These are phyloP conservation scores for Macrolepiota albuminosa DNA, from an alignment of 768 basidiomycete species.

Conservation along the genomic window DNA sequence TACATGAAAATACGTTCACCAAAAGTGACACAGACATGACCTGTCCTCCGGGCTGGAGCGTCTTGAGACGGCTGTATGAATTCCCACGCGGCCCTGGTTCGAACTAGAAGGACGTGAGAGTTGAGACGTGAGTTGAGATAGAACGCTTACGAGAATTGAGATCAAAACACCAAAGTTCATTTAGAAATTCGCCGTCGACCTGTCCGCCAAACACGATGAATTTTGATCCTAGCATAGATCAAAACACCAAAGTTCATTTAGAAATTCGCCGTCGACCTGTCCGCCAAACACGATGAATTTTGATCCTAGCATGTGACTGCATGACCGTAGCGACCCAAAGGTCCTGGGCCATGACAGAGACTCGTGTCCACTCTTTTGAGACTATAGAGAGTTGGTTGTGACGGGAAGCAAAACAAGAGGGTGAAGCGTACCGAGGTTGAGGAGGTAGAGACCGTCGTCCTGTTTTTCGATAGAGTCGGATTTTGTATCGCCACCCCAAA, in stretches of 20 bases:
- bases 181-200: constrained; percentile 89
- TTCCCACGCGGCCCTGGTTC: constrained; percentile 84
- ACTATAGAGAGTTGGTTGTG: constrained; percentile 39
- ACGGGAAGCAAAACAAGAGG: neutral
- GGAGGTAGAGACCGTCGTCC: constrained; percentile 89
- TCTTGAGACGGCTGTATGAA: constrained; percentile 60
- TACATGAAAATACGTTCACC: constrained; percentile 84
- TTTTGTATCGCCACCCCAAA: constrained; percentile 99
- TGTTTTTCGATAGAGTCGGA: constrained; percentile 73
- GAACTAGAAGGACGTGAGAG: constrained; percentile 45
- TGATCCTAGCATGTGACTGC: constrained; percentile 84
- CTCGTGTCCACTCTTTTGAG: constrained; percentile 92
- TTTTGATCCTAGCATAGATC: constrained; percentile 86
- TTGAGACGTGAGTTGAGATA: neutral
- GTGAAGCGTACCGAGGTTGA: constrained; percentile 77
- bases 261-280: constrained; percentile 90
- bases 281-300: constrained; percentile 96
- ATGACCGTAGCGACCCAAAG: constrained; percentile 92
- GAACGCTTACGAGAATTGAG: constrained; percentile 77
- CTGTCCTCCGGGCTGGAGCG: constrained; percentile 79
- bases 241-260: constrained; percentile 95
- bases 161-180: constrained; percentile 96
- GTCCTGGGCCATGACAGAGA: constrained; percentile 74
- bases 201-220: constrained; percentile 98
- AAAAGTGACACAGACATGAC: constrained; percentile 82